A percentile compares a stretch with the other conserved stretches of the same genome.
These are phyloP conservation scores for Quercus aquifolioides DNA, from an alignment of 306 rosid species.

Conservation along the genomic window DNA sequence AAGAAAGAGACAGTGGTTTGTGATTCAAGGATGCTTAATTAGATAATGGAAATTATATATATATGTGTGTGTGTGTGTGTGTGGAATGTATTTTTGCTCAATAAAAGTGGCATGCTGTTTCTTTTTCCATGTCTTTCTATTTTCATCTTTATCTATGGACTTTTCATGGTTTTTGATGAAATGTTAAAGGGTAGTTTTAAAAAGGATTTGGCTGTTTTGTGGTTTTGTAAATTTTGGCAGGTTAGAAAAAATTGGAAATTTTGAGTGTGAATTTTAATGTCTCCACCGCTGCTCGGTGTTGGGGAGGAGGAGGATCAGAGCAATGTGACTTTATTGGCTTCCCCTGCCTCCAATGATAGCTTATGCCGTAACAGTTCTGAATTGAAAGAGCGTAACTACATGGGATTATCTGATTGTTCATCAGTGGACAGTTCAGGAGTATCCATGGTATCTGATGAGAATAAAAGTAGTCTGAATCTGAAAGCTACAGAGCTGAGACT, in stretches of 20 bases:
- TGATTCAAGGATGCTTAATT: conserved; percentile 23
- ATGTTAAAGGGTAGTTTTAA: neutral
- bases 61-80: too few relatives aligned
- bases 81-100: conserved; percentile 15
- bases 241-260: conserved; percentile 20
- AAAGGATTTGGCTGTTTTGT: neutral
- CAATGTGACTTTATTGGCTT: conserved; percentile 57
- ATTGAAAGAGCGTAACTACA: conserved; percentile 70
- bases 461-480: conserved; percentile 53
- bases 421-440: conserved; percentile 62
- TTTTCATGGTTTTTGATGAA: neutral
- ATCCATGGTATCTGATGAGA: conserved; percentile 38
- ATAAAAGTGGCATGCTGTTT: conserved; percentile 18
- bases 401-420: conserved; percentile 78
- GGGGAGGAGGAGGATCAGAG: conserved; percentile 66
- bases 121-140: conserved; percentile 16
- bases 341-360: conserved; percentile 52
- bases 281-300: conserved; percentile 51
- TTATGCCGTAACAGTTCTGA: conserved; percentile 34
- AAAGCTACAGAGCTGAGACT: conserved; percentile 85
- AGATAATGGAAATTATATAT: conserved; percentile 8
- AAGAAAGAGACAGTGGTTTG: conserved; percentile 11
- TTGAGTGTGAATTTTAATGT: conserved; percentile 46
- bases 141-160: conserved; percentile 3
- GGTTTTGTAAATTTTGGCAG: conserved; percentile 25